These are phyloP conservation scores for Neofusicoccum sp. DNA, from an alignment of 2,329 filamentous ascomycete species.

Conservation along the genomic window DNA sequence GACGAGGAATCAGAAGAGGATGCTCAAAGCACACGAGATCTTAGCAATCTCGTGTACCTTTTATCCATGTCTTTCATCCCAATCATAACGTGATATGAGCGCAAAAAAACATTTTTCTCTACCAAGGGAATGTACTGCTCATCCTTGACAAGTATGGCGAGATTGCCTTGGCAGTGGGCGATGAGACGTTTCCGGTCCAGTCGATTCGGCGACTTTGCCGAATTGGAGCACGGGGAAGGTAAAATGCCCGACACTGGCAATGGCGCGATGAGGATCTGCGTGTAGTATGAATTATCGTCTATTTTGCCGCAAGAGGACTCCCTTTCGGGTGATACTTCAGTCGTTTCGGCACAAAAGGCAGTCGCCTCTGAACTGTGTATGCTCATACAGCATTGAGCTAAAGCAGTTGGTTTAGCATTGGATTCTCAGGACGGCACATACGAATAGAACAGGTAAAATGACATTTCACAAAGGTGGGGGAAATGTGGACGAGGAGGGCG, in stretches of 20 bases:
- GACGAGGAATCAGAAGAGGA: too few species aligned
- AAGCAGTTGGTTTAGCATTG: too few species aligned
- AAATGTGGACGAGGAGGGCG: conserved; percentile 61
- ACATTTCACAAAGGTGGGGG: conserved; percentile 55
- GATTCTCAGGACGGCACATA: too few species aligned
- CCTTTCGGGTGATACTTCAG: neutral
- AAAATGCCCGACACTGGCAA: neutral
- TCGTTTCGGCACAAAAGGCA: neutral
- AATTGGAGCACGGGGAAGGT: neutral
- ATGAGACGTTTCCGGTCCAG: neutral
- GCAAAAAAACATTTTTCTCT: neutral
- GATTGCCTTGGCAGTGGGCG: neutral
- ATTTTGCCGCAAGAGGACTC: neutral
- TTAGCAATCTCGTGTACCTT: neutral
- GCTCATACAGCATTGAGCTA: too few species aligned
- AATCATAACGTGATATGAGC: neutral
- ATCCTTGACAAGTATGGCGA: neutral
- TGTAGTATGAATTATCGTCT: neutral
- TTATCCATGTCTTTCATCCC: neutral
- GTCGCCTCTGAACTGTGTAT: too few species aligned
- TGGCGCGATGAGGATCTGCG: neutral
- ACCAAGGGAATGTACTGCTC: neutral
- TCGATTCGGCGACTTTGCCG: neutral
- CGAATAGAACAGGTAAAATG: conserved; percentile 37
- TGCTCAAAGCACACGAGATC: too few species aligned